Evolutionary conservation across 169 alveolate genomes (phyloP), one percentile per base, ranked within the genome.

Genomic region (Eimeria acervulina): DNA sequence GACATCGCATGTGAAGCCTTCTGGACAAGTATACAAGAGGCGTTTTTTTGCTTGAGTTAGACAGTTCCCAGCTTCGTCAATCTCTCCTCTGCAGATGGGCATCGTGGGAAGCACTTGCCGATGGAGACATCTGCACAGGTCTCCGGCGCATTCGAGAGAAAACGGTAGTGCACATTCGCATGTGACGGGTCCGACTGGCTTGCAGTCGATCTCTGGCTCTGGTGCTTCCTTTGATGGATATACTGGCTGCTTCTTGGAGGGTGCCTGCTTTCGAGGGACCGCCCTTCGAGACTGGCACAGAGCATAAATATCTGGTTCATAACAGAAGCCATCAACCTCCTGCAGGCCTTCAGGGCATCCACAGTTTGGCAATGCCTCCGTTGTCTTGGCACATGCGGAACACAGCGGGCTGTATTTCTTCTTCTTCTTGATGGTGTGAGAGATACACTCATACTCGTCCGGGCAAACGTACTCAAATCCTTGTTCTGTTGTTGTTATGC

Each of bases 1-100:
- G 63, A 59, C 76, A n/a, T 93, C 94, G 36, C 96, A 93, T 47
- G 90, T 88, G 33, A 80, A 88, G 51, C 96, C 96, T 68, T 93
- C 96, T 17, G 74, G 94, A 44, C 96, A 93, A 31, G 74, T 74
- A 47, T 81, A 93, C 42, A 33, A 1, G 13, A 61, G 94, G 31
- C 70, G 81, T 76, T 42, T 63, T 70, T 83, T 36, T 33, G 87
- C 83, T n/a, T 15, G 81, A 40, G 47, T 51, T n/a, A 93, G 61
- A 76, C 96, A 93, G 44, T 93, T 83, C 13, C 93, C 93, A 31
- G 55, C 47, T 17, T 28, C 78, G 59, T 93, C 96, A 5, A 36
- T 23, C 42, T 74, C 51, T 15, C 93, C 96, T 26, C 90, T 52
- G 78, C 96, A 93, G 2, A 87, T 74, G 19, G 89, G 91, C 63